Conservation (phyloP, 2,329 filamentous ascomycete species). For the Colletotrichum navitas region DNA sequence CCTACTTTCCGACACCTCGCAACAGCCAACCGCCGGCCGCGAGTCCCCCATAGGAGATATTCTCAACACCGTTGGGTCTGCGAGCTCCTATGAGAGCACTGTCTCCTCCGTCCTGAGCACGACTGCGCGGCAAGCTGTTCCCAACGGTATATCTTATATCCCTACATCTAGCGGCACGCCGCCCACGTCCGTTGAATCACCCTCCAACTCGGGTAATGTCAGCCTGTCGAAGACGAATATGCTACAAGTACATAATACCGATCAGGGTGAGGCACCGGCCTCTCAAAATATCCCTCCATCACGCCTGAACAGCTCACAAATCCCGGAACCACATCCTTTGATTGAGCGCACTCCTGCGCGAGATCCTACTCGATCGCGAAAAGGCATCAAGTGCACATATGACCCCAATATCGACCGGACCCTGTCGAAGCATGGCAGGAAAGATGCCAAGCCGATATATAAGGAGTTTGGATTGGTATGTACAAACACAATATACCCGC, state of each 20-base stretch:
- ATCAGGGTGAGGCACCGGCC: constrained; percentile 48
- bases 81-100: constrained; percentile 78
- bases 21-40: constrained; percentile 64
- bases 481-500: constrained; percentile 60
- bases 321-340: constrained; percentile 49
- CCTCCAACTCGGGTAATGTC: constrained; percentile 61
- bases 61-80: constrained; percentile 77
- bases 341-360: constrained; percentile 65
- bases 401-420: constrained; percentile 69
- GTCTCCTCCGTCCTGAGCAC: constrained; percentile 78
- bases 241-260: constrained; percentile 64
- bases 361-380: constrained; percentile 66
- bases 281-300: constrained; percentile 48
- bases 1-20: constrained; percentile 52
- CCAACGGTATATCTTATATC: constrained; percentile 58
- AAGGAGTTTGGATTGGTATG: constrained; percentile 76
- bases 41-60: constrained; percentile 74
- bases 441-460: constrained; percentile 70
- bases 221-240: constrained; percentile 66
- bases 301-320: constrained; percentile 49
- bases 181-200: constrained; percentile 66
- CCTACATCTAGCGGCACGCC: constrained; percentile 63
- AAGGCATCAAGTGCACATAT: constrained; percentile 71
- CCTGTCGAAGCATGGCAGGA: constrained; percentile 64
- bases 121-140: constrained; percentile 56